These are phyloP conservation scores for Kwoniella sp. DNA, from an alignment of 768 basidiomycete genomes.

Conservation along the genomic window DNA sequence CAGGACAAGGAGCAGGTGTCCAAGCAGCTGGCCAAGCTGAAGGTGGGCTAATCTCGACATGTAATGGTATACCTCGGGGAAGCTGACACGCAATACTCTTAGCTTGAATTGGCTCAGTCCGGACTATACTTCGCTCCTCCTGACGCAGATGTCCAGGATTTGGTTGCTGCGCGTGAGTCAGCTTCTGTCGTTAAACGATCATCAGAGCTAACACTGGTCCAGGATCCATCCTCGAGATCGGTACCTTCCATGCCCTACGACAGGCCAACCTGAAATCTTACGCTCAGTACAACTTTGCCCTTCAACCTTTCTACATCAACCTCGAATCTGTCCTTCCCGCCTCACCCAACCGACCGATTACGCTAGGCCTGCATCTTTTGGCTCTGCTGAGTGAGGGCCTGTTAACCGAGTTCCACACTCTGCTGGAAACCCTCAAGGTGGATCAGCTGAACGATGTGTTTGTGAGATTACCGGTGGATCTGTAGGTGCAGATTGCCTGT, in stretches of 20 bases:
- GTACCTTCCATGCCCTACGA: slow-evolving; percentile 88
- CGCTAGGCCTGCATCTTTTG: slow-evolving; percentile 90
- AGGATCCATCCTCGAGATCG: slow-evolving; percentile 95
- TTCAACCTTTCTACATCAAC: slow-evolving; percentile 33
- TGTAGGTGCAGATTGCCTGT: slow-evolving; percentile 26
- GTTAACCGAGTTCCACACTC: slow-evolving; percentile 96
- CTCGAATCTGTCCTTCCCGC: slow-evolving; percentile 58
- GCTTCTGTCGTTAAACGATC: not conserved
- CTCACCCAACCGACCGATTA: slow-evolving; percentile 79
- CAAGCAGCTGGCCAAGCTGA: slow-evolving; percentile 26
- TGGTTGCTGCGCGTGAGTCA: slow-evolving; percentile 33
- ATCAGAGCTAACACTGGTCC: slow-evolving; percentile 9
- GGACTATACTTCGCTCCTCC: slow-evolving; percentile 40
- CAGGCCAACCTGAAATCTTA: slow-evolving; percentile 84
- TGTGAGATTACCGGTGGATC: slow-evolving; percentile 45
- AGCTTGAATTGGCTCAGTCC: slow-evolving; percentile 40
- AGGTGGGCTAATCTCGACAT: slow-evolving; percentile 15
- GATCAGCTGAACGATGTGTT: slow-evolving; percentile 47
- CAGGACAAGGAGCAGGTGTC: slow-evolving; percentile 25
- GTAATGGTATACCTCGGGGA: not conserved
- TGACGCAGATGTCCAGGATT: slow-evolving; percentile 23
- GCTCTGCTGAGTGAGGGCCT: slow-evolving; percentile 82
- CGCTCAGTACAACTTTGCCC: slow-evolving; percentile 70
- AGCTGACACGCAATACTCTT: slow-evolving; percentile 4
- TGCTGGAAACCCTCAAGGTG: slow-evolving; percentile 71